A percentile compares a stretch with the other conserved stretches of the same genome.
Conservation (phyloP, 352 stramenopile species). For the Phytopythium aichiense region DNA sequence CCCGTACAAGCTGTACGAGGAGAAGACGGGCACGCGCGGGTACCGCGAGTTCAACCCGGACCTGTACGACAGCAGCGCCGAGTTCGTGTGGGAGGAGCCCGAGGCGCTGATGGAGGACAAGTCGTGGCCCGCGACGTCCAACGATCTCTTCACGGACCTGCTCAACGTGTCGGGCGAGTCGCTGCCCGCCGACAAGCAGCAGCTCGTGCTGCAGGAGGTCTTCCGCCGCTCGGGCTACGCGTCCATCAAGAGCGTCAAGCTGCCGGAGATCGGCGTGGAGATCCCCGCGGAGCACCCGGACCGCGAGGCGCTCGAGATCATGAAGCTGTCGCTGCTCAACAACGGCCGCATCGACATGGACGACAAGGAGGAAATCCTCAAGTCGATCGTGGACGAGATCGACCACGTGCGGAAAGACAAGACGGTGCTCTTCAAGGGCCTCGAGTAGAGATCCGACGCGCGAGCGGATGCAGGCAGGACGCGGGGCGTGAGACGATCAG, state of each 20-base stretch:
- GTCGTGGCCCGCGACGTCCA: conserved; percentile 77
- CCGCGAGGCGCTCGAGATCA: conserved; percentile 80
- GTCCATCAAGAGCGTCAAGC: conserved; percentile 54
- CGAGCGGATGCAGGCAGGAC: not conserved
- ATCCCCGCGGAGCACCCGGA: conserved; percentile 68
- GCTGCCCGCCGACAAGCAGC: conserved; percentile 54
- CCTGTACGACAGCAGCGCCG: conserved; percentile 34
- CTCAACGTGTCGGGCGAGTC: conserved; percentile 67
- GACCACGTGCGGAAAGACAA: conserved; percentile 81
- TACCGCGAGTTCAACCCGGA: conserved; percentile 83
- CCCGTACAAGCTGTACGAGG: conserved; percentile 81
- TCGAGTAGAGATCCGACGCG: conserved; percentile 31
- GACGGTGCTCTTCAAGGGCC: conserved; percentile 77
- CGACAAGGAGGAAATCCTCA: conserved; percentile 87
- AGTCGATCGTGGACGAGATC: conserved; percentile 76
- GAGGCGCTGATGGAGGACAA: conserved; percentile 87
- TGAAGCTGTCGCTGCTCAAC: conserved; percentile 88
- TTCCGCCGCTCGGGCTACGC: conserved; percentile 79
- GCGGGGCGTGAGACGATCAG: not conserved
- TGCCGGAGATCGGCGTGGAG: conserved; percentile 69
- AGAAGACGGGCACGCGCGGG: conserved; percentile 57
- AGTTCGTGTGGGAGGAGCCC: conserved; percentile 70
- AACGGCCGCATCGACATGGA: conserved; percentile 86
- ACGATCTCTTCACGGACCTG: conserved; percentile 78
- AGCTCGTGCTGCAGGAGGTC: conserved; percentile 63